Evolutionary conservation across 148 eudicot species (phyloP), one percentile per base, ranked within the genome.

Genomic region (Cornus controversa): DNA sequence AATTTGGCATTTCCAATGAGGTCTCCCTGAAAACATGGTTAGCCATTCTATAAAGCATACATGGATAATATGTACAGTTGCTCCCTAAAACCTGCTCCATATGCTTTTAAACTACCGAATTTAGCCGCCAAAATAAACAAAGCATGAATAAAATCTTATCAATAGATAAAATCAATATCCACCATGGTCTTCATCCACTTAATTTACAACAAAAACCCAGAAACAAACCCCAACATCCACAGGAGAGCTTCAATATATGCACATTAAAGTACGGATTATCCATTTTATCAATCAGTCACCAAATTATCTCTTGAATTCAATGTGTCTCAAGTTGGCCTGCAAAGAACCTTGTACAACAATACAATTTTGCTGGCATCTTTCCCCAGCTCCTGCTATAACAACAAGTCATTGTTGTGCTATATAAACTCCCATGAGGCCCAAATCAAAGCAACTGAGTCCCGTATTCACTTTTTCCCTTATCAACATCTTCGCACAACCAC

Each of bases 301-400:
- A 72, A 57, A 73, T 72, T 25, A 57, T 71, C 60, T 45, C 57
- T 13, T 45, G 34, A 45, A 47, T 66, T 6, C 58, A 72, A 20
- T 72, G 27, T 72, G 75, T 27, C 24, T 27, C 37, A 72, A 71
- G 34, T 26, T 26, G 62, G 74, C 11, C 50, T 45, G 13, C 11
- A 26, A 62, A 14, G 34, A 37, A 64, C 36, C 36, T 40, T 74
- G 6, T 29, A 65, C 37, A 65, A 16, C 78, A 26, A 70, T 8
- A 25, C 62, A 27, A 65, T 75, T 66, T 65, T 11, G 78, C 71
- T 75, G 78, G 78, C 78, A 76, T 58, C 57, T 50, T 65, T 34
- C 31, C 31, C 69, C 31, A 37, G 50, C 4, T 27, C 79, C 20
- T 74, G 40, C 15, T 37, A 25, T 63, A 65, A 29, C 27, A 42